Conservation (phyloP, 192 early-diverging fungal species). For the Podila epicladia region DNA sequence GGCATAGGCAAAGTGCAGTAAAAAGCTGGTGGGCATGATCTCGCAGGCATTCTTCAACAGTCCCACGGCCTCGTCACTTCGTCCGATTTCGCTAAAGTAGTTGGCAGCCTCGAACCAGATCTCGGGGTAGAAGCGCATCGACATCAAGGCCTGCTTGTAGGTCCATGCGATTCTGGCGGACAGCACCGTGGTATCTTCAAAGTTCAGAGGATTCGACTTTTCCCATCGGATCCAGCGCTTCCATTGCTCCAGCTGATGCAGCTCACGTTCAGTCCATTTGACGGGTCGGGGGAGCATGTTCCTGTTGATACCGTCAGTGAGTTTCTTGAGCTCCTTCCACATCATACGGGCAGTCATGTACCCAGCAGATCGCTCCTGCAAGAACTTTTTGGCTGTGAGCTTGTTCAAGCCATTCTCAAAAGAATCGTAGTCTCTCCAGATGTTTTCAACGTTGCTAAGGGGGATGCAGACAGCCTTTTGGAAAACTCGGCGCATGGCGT, state of each 20-base stretch:
- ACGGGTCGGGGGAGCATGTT: constrained; percentile 78
- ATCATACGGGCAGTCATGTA: constrained; percentile 97
- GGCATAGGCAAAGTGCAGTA: constrained; percentile 79
- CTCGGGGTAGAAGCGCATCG: constrained; percentile 88
- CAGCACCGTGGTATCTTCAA: constrained; percentile 71
- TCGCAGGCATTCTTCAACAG: constrained; percentile 76
- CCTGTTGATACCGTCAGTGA: constrained; percentile 80
- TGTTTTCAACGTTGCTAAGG: constrained; percentile 84
- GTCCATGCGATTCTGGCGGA: constrained; percentile 81
- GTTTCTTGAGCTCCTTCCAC: constrained; percentile 79
- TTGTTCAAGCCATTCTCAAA: constrained; percentile 91
- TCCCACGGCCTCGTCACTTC: constrained; percentile 67
- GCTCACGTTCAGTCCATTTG: constrained; percentile 82
- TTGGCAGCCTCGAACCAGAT: constrained; percentile 82
- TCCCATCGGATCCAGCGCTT: constrained; percentile 94
- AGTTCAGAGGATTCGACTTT: constrained; percentile 80
- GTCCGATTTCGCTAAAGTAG: constrained; percentile 66
- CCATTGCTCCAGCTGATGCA: constrained; percentile 71
- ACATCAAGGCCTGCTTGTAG: constrained; percentile 88
- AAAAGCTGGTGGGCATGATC: constrained; percentile 74
- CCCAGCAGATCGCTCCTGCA: constrained; percentile 83
- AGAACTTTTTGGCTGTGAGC: constrained; percentile 89
- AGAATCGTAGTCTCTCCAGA: constrained; percentile 97
- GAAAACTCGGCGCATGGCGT: constrained; percentile 82
- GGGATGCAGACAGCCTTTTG: constrained; percentile 91